A percentile compares a stretch with the other conserved stretches of the same genome.
These are phyloP conservation scores for Trametes meyenii DNA, from an alignment of 768 basidiomycete species.

Conservation along the genomic window DNA sequence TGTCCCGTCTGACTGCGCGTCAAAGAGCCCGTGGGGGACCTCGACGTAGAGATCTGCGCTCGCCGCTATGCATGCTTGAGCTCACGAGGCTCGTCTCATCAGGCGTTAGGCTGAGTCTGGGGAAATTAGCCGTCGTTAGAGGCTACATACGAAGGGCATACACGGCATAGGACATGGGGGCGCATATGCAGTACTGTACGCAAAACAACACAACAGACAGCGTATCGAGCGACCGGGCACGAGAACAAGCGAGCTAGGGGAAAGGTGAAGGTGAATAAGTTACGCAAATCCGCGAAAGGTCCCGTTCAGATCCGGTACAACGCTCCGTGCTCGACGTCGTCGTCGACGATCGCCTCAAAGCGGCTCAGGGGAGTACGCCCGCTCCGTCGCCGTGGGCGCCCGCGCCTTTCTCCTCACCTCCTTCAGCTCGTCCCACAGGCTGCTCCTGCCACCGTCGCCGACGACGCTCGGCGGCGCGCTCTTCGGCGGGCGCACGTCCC, in stretches of 20 bases:
- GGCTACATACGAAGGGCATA: constrained; percentile 7
- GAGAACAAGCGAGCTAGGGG: neutral
- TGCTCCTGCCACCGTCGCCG: constrained; percentile 44
- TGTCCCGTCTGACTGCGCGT: too few relatives aligned
- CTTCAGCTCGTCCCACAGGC: constrained; percentile 59
- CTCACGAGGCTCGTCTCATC: too few relatives aligned
- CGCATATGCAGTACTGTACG: neutral
- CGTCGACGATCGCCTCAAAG: constrained; percentile 10
- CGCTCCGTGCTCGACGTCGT: neutral
- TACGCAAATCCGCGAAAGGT: constrained; percentile 10
- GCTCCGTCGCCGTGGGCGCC: constrained; percentile 49
- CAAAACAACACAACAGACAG: constrained; percentile 8
- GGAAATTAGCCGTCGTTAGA: neutral
- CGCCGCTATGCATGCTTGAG: too few relatives aligned
- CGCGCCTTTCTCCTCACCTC: constrained; percentile 51
- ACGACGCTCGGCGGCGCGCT: constrained; percentile 33
- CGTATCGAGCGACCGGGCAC: constrained; percentile 8
- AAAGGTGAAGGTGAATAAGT: constrained; percentile 7
- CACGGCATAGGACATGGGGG: constrained; percentile 3
- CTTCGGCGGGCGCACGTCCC: constrained; percentile 22
- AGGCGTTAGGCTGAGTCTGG: neutral
- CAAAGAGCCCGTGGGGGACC: too few relatives aligned
- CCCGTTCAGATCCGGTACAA: neutral
- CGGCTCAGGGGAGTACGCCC: constrained; percentile 37
- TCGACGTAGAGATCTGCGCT: too few relatives aligned